Conservation (phyloP, 192 early-diverging fungal species). For the Cetraspora pellucida region DNA sequence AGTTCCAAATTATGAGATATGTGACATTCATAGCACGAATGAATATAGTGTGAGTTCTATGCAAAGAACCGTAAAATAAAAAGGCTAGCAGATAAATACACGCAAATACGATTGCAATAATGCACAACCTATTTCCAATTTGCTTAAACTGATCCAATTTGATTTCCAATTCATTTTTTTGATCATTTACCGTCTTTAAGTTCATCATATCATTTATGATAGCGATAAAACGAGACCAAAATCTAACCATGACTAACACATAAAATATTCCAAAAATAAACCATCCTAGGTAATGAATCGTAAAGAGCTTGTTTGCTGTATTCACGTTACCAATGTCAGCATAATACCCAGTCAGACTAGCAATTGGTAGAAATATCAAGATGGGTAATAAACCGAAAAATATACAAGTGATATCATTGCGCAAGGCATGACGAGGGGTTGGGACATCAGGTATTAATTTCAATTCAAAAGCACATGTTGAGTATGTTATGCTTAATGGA, state of each 20-base stretch:
- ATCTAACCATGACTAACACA: neutral
- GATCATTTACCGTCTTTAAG: neutral
- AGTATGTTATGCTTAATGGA: neutral
- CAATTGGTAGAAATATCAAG: neutral
- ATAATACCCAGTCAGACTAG: neutral
- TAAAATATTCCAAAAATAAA: neutral
- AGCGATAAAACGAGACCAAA: neutral
- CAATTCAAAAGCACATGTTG: neutral
- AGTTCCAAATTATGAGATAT: neutral
- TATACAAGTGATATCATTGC: neutral
- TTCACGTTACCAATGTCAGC: slow-evolving; percentile 2
- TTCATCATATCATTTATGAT: neutral
- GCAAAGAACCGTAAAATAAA: neutral
- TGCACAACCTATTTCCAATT: neutral
- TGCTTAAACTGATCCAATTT: neutral
- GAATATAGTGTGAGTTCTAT: neutral
- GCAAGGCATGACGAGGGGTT: neutral
- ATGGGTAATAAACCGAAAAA: neutral
- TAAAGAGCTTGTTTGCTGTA: neutral
- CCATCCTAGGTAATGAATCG: neutral
- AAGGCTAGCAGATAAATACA: neutral
- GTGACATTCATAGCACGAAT: neutral
- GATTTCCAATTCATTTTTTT: neutral
- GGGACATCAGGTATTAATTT: neutral
- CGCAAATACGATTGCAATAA: neutral